Base-by-base conservation (phyloP, 1,284 basidiomycete genomes). In the Austroboletus novae-zelandiae region DNA sequence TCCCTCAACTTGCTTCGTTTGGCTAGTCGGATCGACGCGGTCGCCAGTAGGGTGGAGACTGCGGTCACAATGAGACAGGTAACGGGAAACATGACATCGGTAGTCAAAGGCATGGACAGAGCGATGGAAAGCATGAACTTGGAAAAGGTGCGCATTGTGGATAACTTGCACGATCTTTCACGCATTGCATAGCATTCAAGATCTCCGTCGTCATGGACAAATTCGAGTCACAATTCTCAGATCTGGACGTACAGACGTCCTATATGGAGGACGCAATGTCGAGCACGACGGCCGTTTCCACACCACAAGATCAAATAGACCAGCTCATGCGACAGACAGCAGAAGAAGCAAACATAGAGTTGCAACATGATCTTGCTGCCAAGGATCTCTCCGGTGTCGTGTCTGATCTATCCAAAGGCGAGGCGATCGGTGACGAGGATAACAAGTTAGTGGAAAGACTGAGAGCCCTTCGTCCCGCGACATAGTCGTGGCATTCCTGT, bases 121-220 rank as follows among this genome's bases (percentile, higher is more conserved):
- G 97, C 97, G 5, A 98, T 99, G 97, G 91, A 98, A 66, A 91
- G 81, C 71, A 99, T 99, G 97, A 98, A 99, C 73, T 81, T 99
- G 45, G 97, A 99, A 65, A 79, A 88, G 68, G 95, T 94, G 64
- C 30, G 49, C 43, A 34, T 30, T 40, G 23, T 47, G 30, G 48
- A 25, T n/a, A 2, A 25, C 5, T n/a, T 14, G 39, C 8, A 9
- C 50, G 13, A 23, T 43, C 36, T 14, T 45, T 23, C 23, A 50
- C n/a, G 47, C 32, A 36, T 50, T 40, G 40, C 56, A 51, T 35
- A 40, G 48, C 50, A 32, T 45, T 17, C 32, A 59, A 98, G 95
- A 99, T 99, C 70, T 96, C 97, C 11, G 72, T 93, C 55, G 94
- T 99, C 15, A 99, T 99, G 97, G 97, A 99, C 74, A 98, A 96